Evolutionary conservation across 371 early-diverging fungal genomes (phyloP).

Genomic region (Dichotomocladium elegans): DNA sequence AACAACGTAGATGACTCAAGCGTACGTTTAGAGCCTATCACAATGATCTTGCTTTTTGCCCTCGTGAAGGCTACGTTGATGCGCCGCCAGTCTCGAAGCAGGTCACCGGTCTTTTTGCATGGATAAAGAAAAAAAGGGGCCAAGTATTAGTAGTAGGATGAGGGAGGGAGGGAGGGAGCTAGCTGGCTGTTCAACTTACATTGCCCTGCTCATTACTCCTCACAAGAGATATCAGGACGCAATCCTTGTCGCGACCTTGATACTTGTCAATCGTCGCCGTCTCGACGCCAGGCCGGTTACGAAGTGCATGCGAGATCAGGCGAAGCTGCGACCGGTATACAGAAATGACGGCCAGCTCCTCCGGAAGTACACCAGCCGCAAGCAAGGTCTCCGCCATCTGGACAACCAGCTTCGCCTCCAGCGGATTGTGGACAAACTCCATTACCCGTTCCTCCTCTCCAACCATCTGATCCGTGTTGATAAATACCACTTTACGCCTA

Average conservation of each 20-base stretch:
- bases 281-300: conserved; percentile 44
- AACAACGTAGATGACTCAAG: conserved; percentile 56
- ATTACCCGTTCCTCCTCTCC: conserved; percentile 52
- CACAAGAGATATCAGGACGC: conserved; percentile 85
- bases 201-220: conserved; percentile 72
- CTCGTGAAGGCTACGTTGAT: conserved; percentile 98
- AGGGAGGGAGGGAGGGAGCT: too few species aligned
- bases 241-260: conserved; percentile 93
- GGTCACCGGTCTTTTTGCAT: conserved; percentile 85
- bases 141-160: background rate
- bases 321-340: conserved; percentile 86
- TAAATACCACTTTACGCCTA: conserved; percentile 69
- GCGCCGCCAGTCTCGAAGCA: conserved; percentile 90
- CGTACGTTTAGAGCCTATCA: conserved; percentile 81
- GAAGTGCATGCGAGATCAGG: conserved; percentile 43
- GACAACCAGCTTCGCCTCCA: conserved; percentile 64
- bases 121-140: background rate
- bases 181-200: too few species aligned
- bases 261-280: conserved; percentile 87
- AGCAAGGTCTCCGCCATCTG: conserved; percentile 57
- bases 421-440: conserved; percentile 62
- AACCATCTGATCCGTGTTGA: conserved; percentile 75
- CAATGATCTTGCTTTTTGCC: conserved; percentile 85
- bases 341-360: conserved; percentile 77
- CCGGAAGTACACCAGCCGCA: conserved; percentile 59